Evolutionary conservation across 352 stramenopile species (phyloP).

Genomic region (Globisporangium paroecandrum): DNA sequence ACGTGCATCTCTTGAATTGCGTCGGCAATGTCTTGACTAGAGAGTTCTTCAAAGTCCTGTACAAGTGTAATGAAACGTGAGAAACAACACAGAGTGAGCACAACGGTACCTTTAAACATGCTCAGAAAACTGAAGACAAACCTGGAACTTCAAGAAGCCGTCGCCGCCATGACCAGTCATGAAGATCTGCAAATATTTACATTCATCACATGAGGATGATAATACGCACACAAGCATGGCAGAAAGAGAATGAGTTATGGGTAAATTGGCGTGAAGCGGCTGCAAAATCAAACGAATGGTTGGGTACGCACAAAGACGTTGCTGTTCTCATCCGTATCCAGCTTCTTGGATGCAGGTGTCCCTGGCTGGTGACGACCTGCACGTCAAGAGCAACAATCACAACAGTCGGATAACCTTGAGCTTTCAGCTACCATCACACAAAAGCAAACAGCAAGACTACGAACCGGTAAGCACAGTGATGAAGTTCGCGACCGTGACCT

Average conservation of each 20-base stretch:
- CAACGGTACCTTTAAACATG: background rate
- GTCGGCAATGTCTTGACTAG: conserved; percentile 90
- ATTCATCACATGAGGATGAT: background rate
- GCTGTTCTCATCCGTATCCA: conserved; percentile 87
- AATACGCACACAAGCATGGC: background rate
- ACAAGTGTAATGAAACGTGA: background rate
- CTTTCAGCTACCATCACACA: background rate
- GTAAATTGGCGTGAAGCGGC: background rate
- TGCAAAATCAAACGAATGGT: background rate
- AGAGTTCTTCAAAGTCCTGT: conserved; percentile 95
- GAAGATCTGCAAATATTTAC: conserved; percentile 51
- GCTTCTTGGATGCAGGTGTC: conserved; percentile 86
- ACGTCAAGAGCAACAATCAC: background rate
- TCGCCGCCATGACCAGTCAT: conserved; percentile 96
- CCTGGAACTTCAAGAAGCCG: conserved; percentile 98
- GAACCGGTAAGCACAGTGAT: conserved; percentile 90
- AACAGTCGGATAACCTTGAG: background rate
- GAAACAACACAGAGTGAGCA: background rate
- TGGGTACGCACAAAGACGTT: conserved; percentile 85
- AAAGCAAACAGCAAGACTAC: background rate
- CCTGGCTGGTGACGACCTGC: conserved; percentile 82
- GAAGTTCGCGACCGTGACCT: conserved; percentile 97
- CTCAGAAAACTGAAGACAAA: conserved; percentile 58
- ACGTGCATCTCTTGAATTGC: conserved; percentile 94
- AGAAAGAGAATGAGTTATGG: conserved; percentile 4